Conservation (phyloP, 2,329 filamentous ascomycete species). For the Monosporascus ibericus region DNA sequence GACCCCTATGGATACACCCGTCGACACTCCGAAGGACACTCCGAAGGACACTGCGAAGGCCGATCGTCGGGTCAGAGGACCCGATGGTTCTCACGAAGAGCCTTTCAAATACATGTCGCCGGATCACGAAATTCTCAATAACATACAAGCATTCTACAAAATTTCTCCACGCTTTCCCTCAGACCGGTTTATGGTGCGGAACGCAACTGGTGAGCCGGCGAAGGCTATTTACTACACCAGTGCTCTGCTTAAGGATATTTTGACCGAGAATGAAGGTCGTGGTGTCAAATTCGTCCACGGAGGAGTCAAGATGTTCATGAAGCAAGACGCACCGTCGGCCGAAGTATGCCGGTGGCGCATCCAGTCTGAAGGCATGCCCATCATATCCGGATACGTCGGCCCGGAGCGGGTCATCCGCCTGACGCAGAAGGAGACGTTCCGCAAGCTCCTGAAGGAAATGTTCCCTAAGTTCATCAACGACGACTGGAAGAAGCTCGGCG, state of each 20-base stretch:
- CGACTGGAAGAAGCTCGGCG: constrained; percentile 69
- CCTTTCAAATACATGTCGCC: constrained; percentile 85
- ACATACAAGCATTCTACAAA: constrained; percentile 79
- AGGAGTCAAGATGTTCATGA: constrained; percentile 98
- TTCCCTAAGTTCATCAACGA: constrained; percentile 81
- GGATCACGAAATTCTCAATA: constrained; percentile 68
- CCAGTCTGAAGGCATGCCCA: constrained; percentile 87
- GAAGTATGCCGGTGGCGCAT: constrained; percentile 92
- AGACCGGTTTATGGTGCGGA: constrained; percentile 93
- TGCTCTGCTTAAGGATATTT: constrained; percentile 74
- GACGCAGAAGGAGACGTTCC: constrained; percentile 71
- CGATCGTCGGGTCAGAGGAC: constrained; percentile 36
- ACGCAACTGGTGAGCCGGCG: constrained; percentile 77
- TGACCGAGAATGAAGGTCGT: constrained; percentile 79
- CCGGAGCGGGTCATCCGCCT: constrained; percentile 69
- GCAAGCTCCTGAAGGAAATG: constrained; percentile 85
- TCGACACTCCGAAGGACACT: constrained; percentile 7
- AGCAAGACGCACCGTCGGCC: constrained; percentile 83
- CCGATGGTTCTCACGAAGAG: constrained; percentile 64
- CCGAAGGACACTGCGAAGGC: constrained; percentile 18
- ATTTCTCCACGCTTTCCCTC: constrained; percentile 79
- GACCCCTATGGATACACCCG: constrained; percentile 4
- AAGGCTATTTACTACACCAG: constrained; percentile 98
- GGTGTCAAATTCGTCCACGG: constrained; percentile 95
- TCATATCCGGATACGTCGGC: constrained; percentile 86